These are phyloP conservation scores for Hanseniaspora lindneri DNA, from an alignment of 805 yeast species.

Conservation along the genomic window DNA sequence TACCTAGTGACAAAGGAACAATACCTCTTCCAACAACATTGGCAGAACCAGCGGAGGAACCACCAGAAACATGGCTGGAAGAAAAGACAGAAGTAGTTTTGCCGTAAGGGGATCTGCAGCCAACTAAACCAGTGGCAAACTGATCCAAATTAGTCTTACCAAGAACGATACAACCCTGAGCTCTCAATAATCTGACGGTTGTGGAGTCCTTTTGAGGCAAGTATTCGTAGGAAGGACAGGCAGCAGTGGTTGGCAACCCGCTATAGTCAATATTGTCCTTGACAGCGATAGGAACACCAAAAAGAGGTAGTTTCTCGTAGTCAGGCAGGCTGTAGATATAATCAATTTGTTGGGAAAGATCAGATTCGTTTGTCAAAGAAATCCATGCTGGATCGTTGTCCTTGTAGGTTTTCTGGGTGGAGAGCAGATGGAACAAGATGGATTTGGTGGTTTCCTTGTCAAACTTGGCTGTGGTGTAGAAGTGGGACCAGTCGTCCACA, in stretches of 20 bases:
- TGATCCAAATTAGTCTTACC: conserved; percentile 96
- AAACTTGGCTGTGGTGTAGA: conserved; percentile 41
- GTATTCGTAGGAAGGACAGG: conserved; percentile 77
- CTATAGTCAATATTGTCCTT: conserved; percentile 89
- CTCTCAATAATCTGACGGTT: conserved; percentile 57
- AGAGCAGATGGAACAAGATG: conserved; percentile 36
- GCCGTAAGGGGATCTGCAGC: conserved; percentile 91
- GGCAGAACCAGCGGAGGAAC: conserved; percentile 94
- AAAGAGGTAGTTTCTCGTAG: conserved; percentile 50
- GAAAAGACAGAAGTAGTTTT: conserved; percentile 71
- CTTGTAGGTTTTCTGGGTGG: conserved; percentile 34
- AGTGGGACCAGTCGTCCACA: conserved; percentile 60
- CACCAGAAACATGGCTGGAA: conserved; percentile 75
- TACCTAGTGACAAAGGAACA: conserved; percentile 82
- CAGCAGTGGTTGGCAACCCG: conserved; percentile 81
- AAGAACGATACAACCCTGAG: conserved; percentile 83
- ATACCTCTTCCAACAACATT: conserved; percentile 79
- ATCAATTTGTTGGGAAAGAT: conserved; percentile 64
- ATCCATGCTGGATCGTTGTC: conserved; percentile 85
- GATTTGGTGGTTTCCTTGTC: conserved; percentile 51
- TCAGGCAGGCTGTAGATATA: conserved; percentile 51
- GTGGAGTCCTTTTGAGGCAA: conserved; percentile 61
- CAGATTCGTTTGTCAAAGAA: conserved; percentile 53
- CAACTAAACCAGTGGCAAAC: conserved; percentile 95
- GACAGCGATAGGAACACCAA: conserved; percentile 90